Evolutionary conservation across 768 basidiomycete genomes (phyloP).

Genomic region (Agaricus bisporus): DNA sequence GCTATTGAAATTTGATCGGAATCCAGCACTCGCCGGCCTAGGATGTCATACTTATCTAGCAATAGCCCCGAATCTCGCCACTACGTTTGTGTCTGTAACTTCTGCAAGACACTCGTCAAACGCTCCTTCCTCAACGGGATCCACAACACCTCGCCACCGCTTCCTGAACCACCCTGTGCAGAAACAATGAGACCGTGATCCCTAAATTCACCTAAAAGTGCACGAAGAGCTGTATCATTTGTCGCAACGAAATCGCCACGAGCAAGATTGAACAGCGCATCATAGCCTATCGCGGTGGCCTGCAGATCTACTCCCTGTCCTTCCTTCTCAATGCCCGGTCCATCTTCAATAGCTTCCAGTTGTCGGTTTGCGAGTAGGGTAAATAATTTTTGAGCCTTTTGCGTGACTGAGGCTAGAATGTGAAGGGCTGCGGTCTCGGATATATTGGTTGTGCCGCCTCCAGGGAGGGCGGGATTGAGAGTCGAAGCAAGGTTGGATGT

Average conservation of each 20-base stretch:
- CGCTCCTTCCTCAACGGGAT: slow-evolving; percentile 81
- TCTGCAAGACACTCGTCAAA: slow-evolving; percentile 40
- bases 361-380: slow-evolving; percentile 62
- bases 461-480: slow-evolving; percentile 20
- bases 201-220: slow-evolving; percentile 82
- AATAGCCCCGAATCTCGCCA: not conserved
- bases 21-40: too few relatives aligned
- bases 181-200: slow-evolving; percentile 84
- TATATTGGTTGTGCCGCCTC: slow-evolving; percentile 32
- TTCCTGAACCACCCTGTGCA: slow-evolving; percentile 32
- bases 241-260: slow-evolving; percentile 84
- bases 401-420: slow-evolving; percentile 81
- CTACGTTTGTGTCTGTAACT: slow-evolving; percentile 13
- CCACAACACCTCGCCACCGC: slow-evolving; percentile 67
- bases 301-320: slow-evolving; percentile 33
- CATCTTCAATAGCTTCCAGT: slow-evolving; percentile 50
- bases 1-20: too few relatives aligned
- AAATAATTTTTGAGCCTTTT: slow-evolving; percentile 83
- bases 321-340: not conserved
- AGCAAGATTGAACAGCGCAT: slow-evolving; percentile 66
- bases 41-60: too few relatives aligned
- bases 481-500: slow-evolving; percentile 14
- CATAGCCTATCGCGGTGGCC: slow-evolving; percentile 55
- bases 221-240: slow-evolving; percentile 77
- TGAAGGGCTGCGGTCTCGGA: slow-evolving; percentile 76